Evolutionary conservation across 2,329 filamentous ascomycete species (phyloP), one percentile per base, ranked within the genome.

Genomic region (Chalaropsis ovoidea): DNA sequence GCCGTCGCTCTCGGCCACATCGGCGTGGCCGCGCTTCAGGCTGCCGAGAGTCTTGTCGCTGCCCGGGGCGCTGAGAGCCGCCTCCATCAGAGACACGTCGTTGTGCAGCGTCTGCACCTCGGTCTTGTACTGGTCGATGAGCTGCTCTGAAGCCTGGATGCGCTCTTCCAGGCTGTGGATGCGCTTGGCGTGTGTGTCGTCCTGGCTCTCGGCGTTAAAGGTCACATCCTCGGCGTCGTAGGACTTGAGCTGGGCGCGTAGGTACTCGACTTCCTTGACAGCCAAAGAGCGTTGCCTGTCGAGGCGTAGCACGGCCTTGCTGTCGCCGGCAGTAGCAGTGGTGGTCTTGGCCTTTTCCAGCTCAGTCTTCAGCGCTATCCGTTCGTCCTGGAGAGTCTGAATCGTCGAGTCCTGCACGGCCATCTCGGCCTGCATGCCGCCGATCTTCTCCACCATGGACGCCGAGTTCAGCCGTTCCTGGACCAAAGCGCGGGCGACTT

Each of bases 211-310:
- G 64, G 88, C 87, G 54, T 83, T 85, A 42, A 96, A 88, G 0
- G 92, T 92, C 64, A 85, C 84, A 71, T 97, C 92, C 74, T 99
- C 94, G 0, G 85, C 83, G 71, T 97, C 90, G 68, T 95, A 88
- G 0, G 89, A 87, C 76, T 92, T 92, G 65, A 97, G 81, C 74
- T 99, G 94, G 0, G 90, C 93, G 24, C 94, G 88, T 6, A 99
- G 81, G 73, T 95, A 96, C 70, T 96, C 92, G 0, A 94, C 90
- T 73, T 99, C 95, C 72, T 96, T 96, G 27, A 90, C 81, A 0
- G 92, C 90, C 7, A 99, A 81, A 0, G 82, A 84, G 67, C 90
- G 88, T 73, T 97, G 93, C 67, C 94, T 82, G 71, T 99, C 93
- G 0, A 96, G 77, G 41, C 94, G 84, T 64, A 88, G 78, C 54